These are phyloP conservation scores for Suhomyces pyralidae DNA, from an alignment of 805 yeast genomes.

Conservation along the genomic window DNA sequence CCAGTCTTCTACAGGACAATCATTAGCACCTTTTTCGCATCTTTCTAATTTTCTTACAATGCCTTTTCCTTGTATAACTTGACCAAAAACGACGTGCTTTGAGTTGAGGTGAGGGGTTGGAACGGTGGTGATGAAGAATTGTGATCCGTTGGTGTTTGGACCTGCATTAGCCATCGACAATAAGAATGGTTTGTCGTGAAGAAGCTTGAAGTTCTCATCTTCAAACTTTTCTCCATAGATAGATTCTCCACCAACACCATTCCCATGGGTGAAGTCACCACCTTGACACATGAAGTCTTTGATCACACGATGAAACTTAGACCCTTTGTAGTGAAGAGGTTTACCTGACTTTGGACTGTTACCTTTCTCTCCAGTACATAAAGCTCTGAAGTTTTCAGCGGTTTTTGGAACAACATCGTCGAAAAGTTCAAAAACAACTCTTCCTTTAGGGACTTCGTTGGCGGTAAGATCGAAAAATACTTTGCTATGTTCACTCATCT, in stretches of 20 bases:
- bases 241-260: conserved; percentile 44
- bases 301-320: conserved; percentile 92
- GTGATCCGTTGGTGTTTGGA: conserved; percentile 93
- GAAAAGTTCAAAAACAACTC: conserved; percentile 74
- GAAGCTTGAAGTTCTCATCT: conserved; percentile 78
- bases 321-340: conserved; percentile 73
- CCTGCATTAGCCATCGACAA: conserved; percentile 98
- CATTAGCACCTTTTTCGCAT: conserved; percentile 59
- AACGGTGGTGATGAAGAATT: conserved; percentile 89
- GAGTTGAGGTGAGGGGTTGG: conserved; percentile 94
- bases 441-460: conserved; percentile 66
- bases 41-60: conserved; percentile 76
- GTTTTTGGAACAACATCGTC: conserved; percentile 80
- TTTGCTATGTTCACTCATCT: conserved; percentile 36
- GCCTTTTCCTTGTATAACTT: conserved; percentile 77
- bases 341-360: conserved; percentile 50
- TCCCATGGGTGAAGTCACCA: conserved; percentile 62
- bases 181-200: conserved; percentile 81
- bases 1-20: conserved; percentile 70
- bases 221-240: conserved; percentile 60
- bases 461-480: conserved; percentile 78
- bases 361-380: conserved; percentile 89
- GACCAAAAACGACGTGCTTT: conserved; percentile 95
- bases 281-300: conserved; percentile 91
- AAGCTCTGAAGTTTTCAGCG: conserved; percentile 82